Evolutionary conservation across 331 rosid species (phyloP).

Genomic region (Quercus tomentella): DNA sequence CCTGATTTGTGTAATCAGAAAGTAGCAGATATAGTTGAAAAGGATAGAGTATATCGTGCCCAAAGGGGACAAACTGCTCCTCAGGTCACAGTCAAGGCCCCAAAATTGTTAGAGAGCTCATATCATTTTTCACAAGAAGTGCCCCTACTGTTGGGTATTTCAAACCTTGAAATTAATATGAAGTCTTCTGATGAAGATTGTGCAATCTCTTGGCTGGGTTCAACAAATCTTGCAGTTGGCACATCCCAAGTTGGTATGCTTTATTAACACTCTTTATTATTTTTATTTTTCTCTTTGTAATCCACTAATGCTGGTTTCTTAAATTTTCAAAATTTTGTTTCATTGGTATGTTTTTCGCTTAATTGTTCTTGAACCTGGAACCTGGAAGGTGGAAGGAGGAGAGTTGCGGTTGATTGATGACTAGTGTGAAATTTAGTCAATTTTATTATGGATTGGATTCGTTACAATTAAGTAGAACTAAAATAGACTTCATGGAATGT

Average conservation of each 20-base stretch:
- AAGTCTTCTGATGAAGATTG: constrained; percentile 19
- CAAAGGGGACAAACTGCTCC: constrained; percentile 73
- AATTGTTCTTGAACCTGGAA: too few relatives aligned
- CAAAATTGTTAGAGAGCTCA: constrained; percentile 23
- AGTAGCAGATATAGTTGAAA: constrained; percentile 78
- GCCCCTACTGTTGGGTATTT: constrained; percentile 17
- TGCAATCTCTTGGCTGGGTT: constrained; percentile 62
- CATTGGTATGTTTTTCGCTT: too few relatives aligned
- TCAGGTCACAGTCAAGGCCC: constrained; percentile 54
- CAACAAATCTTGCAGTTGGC: constrained; percentile 69
- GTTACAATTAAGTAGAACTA: too few relatives aligned
- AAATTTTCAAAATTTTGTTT: not conserved
- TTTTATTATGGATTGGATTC: too few relatives aligned
- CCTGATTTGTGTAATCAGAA: constrained; percentile 76
- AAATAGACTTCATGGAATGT: too few relatives aligned
- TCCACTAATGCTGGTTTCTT: constrained; percentile 6
- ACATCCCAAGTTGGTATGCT: constrained; percentile 57
- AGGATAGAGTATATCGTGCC: constrained; percentile 59
- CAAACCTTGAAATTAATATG: constrained; percentile 21
- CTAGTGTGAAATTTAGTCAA: too few relatives aligned
- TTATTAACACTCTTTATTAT: not conserved
- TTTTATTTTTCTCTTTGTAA: not conserved
- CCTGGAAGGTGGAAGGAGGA: too few relatives aligned
- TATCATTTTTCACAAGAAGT: constrained; percentile 31
- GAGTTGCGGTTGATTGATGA: too few relatives aligned